Base-by-base conservation (phyloP, 1,139 yeast species). In the Nakaseomyces glabratus region DNA sequence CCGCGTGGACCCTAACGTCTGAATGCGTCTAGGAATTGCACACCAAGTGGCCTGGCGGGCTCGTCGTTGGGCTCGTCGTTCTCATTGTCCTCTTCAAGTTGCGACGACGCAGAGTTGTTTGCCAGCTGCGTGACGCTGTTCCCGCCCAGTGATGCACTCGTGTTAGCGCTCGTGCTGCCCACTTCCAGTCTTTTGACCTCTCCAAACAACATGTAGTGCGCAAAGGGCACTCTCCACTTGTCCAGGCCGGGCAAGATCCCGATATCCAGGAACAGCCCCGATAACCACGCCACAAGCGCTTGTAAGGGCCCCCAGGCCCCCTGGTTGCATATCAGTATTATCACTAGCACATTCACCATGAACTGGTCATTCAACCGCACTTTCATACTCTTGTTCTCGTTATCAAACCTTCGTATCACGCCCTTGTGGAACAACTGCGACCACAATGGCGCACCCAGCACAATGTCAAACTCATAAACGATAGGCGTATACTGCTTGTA, bases 401-500 rank as follows among this genome's bases (percentile, higher is more conserved):
- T 11, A 4, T 10, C 24, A 10, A 24, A 14, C 12, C 33, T 12
- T 9, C 21, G 19, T 10, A 20, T 7, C 8, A 28, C 7, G 14
- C 20, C 20, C 24, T 38, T 29, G 20, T 36, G 18, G 11, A 31
- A 33, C 14, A 34, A 34, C 6, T 33, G 15, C 9, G 41, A 41
- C 43, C 51, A 46, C 4, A 22, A 19, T 4, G 57, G 56, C 20
- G 44, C 45, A 5, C 46, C 37, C 16, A 52, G 33, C 13, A 47
- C 26, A 8, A 54, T 39, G 10, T 52, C 47, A 33, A 48, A 54
- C 24, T 49, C 51, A 34, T 55, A 55, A 7, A 55, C 41, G 21
- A 47, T 48, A 3, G 60, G 60, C 9, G 58, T 54, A 31, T 52
- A 52, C 28, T 55, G 52, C 37, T 54, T 54, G 40, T 51, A 53